These are phyloP conservation scores for Apiospora arundinis DNA, from an alignment of 2,329 filamentous ascomycete genomes.

Conservation along the genomic window DNA sequence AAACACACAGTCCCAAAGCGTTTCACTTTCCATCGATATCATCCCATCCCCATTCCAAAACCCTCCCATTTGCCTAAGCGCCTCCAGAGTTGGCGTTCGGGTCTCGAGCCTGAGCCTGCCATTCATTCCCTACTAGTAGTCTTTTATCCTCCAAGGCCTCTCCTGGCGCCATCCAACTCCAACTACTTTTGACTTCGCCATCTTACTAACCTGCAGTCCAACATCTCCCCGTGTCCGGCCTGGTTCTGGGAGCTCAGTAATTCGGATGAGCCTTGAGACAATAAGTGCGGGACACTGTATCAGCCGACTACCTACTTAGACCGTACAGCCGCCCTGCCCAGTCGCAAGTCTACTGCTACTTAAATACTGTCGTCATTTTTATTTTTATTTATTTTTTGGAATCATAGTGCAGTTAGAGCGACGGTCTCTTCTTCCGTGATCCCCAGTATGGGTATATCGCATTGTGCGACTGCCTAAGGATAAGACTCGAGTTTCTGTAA, in stretches of 20 bases:
- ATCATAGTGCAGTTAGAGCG: background rate
- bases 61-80: background rate
- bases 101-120: background rate
- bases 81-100: background rate
- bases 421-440: background rate
- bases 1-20: background rate
- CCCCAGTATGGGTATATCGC: background rate
- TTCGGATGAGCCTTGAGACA: slow-evolving; percentile 9
- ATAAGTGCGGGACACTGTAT: background rate
- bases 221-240: background rate
- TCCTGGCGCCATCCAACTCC: background rate
- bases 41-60: background rate
- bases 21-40: background rate
- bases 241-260: background rate
- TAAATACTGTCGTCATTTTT: background rate
- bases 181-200: background rate
- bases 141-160: background rate
- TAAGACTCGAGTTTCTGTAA: background rate
- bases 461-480: background rate
- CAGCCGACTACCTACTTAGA: background rate
- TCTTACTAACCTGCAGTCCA: background rate
- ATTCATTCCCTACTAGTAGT: background rate
- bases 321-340: background rate
- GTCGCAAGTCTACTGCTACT: background rate
- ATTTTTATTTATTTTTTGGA: too few relatives aligned